phyloP scores from a whole-genome alignment of 768 basidiomycete species.

The Coprinopsis sp. region DNA sequence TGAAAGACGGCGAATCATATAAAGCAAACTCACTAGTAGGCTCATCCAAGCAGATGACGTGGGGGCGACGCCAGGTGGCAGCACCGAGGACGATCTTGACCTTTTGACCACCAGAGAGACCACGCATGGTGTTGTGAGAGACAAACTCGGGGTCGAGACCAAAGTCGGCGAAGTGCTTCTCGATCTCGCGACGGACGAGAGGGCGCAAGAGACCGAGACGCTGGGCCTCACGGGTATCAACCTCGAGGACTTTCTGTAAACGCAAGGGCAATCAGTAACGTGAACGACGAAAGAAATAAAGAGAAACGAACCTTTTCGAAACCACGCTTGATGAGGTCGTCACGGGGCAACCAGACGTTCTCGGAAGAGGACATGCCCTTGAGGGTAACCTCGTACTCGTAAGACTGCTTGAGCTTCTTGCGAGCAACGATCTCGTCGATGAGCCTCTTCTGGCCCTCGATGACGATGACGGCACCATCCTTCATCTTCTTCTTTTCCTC shows the following conservation, averaged over 20 bases:
- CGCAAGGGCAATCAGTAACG: constrained; percentile 11
- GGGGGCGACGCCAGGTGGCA: constrained; percentile 98
- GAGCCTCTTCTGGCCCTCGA: constrained; percentile 91
- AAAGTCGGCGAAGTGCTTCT: constrained; percentile 99
- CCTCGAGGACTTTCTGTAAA: constrained; percentile 86
- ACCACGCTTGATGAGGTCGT: constrained; percentile 95
- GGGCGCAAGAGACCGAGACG: constrained; percentile 92
- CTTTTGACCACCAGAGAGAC: constrained; percentile 98
- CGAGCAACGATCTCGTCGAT: constrained; percentile 89
- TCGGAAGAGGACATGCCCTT: constrained; percentile 93
- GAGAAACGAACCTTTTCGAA: constrained; percentile 74
- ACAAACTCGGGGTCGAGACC: constrained; percentile 99
- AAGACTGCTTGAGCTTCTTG: constrained; percentile 99
- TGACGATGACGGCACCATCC: constrained; percentile 79
- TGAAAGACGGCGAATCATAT: neutral
- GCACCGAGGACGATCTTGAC: constrained; percentile 99
- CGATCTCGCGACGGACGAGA: constrained; percentile 96
- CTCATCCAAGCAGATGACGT: constrained; percentile 95
- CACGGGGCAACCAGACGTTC: constrained; percentile 97
- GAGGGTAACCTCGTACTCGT: constrained; percentile 98
- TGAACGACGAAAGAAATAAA: neutral
- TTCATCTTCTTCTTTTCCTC: constrained; percentile 96
- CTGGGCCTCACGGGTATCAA: constrained; percentile 96
- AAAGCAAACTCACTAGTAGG: constrained; percentile 65
- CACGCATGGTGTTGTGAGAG: constrained; percentile 98